Percentiles rank a stretch among this genome's conserved stretches.
phyloP scores from a whole-genome alignment of 2,329 filamentous ascomycete genomes.

The Calonectria crousiana region DNA sequence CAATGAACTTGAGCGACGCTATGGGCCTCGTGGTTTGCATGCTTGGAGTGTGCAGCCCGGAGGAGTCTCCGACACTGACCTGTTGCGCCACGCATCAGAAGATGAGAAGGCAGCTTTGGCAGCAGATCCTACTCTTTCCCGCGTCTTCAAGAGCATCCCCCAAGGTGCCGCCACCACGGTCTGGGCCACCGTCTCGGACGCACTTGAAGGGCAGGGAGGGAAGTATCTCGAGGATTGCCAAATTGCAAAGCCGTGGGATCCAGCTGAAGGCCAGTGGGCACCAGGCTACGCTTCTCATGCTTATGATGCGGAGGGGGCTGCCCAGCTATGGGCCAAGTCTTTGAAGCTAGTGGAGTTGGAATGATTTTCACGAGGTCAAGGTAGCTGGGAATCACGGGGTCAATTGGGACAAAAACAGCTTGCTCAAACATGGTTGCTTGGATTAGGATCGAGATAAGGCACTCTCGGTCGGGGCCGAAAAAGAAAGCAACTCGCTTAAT shows the following conservation, averaged over 20 bases:
- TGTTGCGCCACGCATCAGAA: not conserved
- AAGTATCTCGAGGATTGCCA: constrained; percentile 52
- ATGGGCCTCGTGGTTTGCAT: constrained; percentile 57
- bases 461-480: not conserved
- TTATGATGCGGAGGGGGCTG: not conserved
- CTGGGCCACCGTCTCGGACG: constrained; percentile 55
- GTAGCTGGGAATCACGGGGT: not conserved
- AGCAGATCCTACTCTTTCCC: not conserved
- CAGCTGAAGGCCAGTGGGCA: not conserved
- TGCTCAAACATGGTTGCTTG: not conserved
- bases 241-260: not conserved
- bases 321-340: not conserved
- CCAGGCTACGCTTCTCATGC: constrained; percentile 1
- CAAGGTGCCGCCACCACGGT: constrained; percentile 63
- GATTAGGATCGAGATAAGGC: not conserved
- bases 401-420: not conserved
- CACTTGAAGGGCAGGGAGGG: constrained; percentile 59
- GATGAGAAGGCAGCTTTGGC: not conserved
- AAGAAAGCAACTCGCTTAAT: not conserved
- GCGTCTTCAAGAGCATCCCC: constrained; percentile 23
- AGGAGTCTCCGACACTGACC: not conserved
- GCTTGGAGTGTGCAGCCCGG: constrained; percentile 59
- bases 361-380: not conserved
- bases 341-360: not conserved
- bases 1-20: constrained; percentile 63